These are phyloP conservation scores for Lentinula novae-zelandiae DNA, from an alignment of 1,284 basidiomycete species.

Conservation along the genomic window DNA sequence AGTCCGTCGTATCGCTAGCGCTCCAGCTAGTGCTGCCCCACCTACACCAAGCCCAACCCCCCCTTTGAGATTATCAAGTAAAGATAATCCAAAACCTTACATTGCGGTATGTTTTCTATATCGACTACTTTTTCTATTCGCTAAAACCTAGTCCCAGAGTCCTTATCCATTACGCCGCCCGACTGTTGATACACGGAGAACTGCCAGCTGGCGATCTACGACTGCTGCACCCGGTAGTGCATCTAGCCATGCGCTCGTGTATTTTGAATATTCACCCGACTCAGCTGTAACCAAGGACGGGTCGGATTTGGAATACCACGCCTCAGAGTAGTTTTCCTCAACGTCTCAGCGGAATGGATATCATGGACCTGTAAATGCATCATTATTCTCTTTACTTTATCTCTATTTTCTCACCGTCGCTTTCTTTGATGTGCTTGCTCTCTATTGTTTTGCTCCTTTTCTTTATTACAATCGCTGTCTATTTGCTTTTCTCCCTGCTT, in stretches of 20 bases:
- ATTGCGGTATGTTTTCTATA: neutral
- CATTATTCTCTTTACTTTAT: neutral
- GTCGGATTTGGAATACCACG: neutral
- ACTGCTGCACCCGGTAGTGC: conserved; percentile 11
- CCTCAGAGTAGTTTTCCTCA: neutral
- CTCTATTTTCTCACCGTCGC: neutral
- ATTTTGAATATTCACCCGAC: neutral
- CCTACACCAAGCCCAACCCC: conserved; percentile 9
- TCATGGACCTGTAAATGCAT: neutral
- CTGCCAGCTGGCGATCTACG: conserved; percentile 23
- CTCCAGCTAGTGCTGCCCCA: conserved; percentile 23
- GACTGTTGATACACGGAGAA: conserved; percentile 23
- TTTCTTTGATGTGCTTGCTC: neutral
- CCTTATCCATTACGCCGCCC: conserved; percentile 19
- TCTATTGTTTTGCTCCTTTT: conserved; percentile 5
- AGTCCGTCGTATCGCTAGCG: conserved; percentile 27
- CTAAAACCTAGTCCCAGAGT: conserved; percentile 14
- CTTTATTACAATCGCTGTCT: neutral
- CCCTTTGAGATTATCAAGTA: neutral
- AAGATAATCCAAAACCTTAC: conserved; percentile 10
- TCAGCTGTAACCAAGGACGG: neutral
- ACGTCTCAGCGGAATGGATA: neutral
- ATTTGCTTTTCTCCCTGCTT: neutral
- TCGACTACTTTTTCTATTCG: neutral
- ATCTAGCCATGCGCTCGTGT: conserved; percentile 4